These are phyloP conservation scores for Balamuthia mandrillaris DNA, from an alignment of 208 protist species.

Conservation along the genomic window DNA sequence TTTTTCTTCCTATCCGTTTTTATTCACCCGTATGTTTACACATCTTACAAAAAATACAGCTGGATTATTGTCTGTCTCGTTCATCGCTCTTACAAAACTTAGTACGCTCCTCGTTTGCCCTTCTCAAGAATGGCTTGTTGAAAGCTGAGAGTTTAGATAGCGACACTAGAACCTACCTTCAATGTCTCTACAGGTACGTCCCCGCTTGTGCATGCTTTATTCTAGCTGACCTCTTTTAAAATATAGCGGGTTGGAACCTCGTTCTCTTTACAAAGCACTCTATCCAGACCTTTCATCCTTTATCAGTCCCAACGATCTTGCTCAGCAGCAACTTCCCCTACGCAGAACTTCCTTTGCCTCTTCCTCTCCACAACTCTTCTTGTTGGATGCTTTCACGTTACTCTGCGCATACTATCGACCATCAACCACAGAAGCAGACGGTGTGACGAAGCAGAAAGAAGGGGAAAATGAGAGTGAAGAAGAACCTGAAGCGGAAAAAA, in stretches of 20 bases:
- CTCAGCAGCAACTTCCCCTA: neutral
- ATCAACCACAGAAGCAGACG: neutral
- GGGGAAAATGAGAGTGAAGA: neutral
- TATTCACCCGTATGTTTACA: neutral
- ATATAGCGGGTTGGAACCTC: constrained; percentile 17
- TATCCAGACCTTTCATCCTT: constrained; percentile 28
- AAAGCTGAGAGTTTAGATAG: neutral
- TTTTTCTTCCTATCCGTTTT: neutral
- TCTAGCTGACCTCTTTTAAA: neutral
- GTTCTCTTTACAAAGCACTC: neutral
- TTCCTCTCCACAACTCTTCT: neutral
- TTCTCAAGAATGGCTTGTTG: constrained; percentile 25
- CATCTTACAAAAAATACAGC: neutral
- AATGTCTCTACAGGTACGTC: constrained; percentile 24
- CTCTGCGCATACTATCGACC: neutral
- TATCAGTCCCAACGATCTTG: neutral
- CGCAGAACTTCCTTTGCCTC: constrained; percentile 6
- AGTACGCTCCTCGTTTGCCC: neutral
- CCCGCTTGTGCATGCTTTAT: neutral
- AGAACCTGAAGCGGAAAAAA: neutral
- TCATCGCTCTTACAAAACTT: neutral
- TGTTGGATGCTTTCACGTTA: neutral
- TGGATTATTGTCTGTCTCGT: neutral
- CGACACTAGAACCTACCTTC: neutral
- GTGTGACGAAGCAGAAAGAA: neutral